These are phyloP conservation scores for Somion occarium DNA, from an alignment of 1,284 basidiomycete species.

Conservation along the genomic window DNA sequence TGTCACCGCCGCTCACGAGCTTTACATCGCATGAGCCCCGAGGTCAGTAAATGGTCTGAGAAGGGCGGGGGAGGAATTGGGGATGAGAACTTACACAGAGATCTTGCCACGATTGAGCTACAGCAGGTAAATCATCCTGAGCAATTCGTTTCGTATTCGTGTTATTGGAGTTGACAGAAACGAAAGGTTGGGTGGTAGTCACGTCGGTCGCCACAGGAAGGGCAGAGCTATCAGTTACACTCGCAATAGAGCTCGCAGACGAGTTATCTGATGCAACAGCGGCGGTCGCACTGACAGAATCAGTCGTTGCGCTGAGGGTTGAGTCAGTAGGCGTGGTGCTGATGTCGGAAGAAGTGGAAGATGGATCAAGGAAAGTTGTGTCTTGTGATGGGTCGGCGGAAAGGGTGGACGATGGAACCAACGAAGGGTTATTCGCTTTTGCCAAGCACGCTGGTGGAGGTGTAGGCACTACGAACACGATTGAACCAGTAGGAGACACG, in stretches of 20 bases:
- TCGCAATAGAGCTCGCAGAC: conserved; percentile 1
- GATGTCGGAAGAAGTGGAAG: conserved; percentile 7
- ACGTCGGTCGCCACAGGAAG: neutral
- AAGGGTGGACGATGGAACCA: neutral
- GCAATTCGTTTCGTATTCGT: conserved; percentile 18
- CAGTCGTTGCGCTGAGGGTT: neutral
- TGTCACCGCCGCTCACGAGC: conserved; percentile 33
- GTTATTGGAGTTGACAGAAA: no score
- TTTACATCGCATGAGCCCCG: conserved; percentile 1
- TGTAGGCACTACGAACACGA: conserved; percentile 4
- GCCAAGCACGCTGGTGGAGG: conserved; percentile 13
- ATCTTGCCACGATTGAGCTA: conserved; percentile 26
- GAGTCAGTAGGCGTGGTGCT: neutral
- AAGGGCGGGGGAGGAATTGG: no score
- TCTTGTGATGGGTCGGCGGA: conserved; percentile 3
- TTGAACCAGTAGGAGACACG: neutral
- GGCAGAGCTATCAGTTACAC: neutral
- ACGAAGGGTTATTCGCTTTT: neutral
- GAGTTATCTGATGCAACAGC: neutral
- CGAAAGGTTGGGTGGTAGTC: neutral
- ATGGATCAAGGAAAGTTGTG: conserved; percentile 2
- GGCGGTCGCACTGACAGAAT: conserved; percentile 1
- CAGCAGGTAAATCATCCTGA: conserved; percentile 23
- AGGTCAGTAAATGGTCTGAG: neutral
- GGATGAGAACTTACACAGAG: conserved; percentile 22